Evolutionary conservation across 257 asterid species (phyloP), one percentile per base, ranked within the genome.

Genomic region (Salvia splendens): DNA sequence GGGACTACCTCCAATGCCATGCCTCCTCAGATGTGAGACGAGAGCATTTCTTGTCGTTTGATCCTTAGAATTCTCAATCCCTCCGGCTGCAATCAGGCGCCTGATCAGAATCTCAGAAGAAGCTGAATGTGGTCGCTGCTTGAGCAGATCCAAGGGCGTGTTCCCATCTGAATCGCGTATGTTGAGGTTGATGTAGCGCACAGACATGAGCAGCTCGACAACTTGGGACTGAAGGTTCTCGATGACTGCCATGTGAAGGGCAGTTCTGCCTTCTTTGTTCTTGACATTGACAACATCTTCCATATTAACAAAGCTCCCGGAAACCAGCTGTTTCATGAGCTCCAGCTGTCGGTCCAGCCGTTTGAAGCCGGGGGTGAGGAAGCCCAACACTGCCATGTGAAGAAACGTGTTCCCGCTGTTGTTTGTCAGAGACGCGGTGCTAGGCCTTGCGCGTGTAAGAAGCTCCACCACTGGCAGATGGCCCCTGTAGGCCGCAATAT

Each of bases 301-400:
- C 6, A 81, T 58, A 51, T 74, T 65, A 16, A 80, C 43, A 10
- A 77, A 51, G 9, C 64, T 77, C 6, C 87, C 82, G 5, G 68
- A 1, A 5, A 80, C 65, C 58, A 93, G 58, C 15, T 70, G 80
- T 40, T 77, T 81, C 85, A 93, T 73, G 68, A 93, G 86, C 62
- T 80, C 81, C 6, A 82, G 83, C 68, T 84, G 96, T 1, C 79
- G 80, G 76, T 93, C 97, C 62, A 90, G 51, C 73, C 87, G 70
- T 9, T 77, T 80, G 78, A 93, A 93, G 47, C 89, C 83, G 2
- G 92, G 96, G 64, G 95, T 38, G 4, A 84, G 75, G 71, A 93
- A 90, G 33, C 96, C 95, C 9, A 94, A 80, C 41, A 93, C 87
- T 0, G 88, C 92, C 96, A 91, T 86, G 84, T 90, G 99, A 43